Base-by-base conservation (phyloP, 2,329 filamentous ascomycete genomes). In the Colletotrichum higginsianum region DNA sequence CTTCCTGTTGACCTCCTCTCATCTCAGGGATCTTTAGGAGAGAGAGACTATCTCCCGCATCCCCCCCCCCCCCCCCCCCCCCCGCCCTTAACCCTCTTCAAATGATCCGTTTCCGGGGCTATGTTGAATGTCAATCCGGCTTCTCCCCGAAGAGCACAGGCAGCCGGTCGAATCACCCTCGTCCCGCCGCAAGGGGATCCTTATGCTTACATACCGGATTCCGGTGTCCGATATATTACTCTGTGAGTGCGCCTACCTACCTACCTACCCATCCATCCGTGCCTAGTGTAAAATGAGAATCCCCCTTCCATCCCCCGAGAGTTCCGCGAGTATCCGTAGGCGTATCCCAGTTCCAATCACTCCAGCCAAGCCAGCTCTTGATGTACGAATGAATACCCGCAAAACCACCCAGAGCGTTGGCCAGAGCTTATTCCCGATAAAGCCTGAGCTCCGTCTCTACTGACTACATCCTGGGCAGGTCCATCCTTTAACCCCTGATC, bases 41-140 rank as follows among this genome's bases (percentile, higher is more conserved):
- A 26, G 26, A 4, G 26, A 40, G 38, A 35, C 26, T 49, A 53
- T 69, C 61, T 69, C 53, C 47, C 67, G 46, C 67, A 11, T 42
- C 35, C 13, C 40, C 61, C 26, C 26, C 26, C n/a, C n/a, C n/a
- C n/a, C n/a, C n/a, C n/a, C n/a, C n/a, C n/a, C n/a, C n/a, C n/a
- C n/a, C n/a, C n/a, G n/a, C n/a, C n/a, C 26, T 26, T 26, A 4
- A 3, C 26, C 26, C 26, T 26, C 61, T 35, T 35, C 44, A 40
- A 13, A 16, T 26, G 9, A 21, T 38, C 47, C 62, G 55, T 61
- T 66, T 13, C n/a, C 49, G 61, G 26, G 67, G 67, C 67, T 70
- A 55, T 70, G 67, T 26, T 42, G 35, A 50, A 58, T 66, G 61
- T 47, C 23, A 60, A 66, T 60, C 66, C 53, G 66, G 66, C 66